Evolutionary conservation across 306 rosid genomes (phyloP).

Genomic region (Phaseolus lunatus): DNA sequence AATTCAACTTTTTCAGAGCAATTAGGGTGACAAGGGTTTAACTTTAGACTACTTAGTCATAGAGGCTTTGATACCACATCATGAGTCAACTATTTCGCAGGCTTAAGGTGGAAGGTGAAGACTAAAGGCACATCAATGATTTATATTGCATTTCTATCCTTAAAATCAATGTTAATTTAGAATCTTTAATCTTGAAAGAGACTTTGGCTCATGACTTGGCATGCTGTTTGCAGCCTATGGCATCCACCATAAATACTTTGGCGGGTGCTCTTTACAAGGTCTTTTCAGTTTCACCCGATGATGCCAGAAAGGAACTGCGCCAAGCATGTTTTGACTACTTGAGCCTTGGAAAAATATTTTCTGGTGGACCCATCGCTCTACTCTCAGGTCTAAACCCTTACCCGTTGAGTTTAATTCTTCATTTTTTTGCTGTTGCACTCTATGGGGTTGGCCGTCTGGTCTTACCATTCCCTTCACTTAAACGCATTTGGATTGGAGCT

Average conservation of each 20-base stretch:
- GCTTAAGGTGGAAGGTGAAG: background rate
- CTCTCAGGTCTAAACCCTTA: conserved; percentile 70
- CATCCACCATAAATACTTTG: conserved; percentile 67
- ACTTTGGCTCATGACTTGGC: conserved; percentile 24
- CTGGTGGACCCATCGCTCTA: conserved; percentile 62
- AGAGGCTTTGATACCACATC: background rate
- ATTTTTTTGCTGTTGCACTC: conserved; percentile 71
- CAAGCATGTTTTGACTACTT: conserved; percentile 68
- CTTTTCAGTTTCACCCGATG: conserved; percentile 56
- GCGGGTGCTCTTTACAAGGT: conserved; percentile 68
- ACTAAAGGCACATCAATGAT: background rate
- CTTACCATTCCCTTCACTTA: conserved; percentile 68
- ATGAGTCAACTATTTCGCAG: background rate
- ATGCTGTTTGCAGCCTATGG: conserved; percentile 57
- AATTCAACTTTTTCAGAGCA: background rate
- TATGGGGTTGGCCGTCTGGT: conserved; percentile 73
- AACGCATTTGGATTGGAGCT: conserved; percentile 64
- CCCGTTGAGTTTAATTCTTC: conserved; percentile 67
- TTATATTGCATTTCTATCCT: background rate
- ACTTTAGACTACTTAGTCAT: background rate
- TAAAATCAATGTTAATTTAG: background rate
- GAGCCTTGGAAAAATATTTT: conserved; percentile 58
- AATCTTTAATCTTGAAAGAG: background rate
- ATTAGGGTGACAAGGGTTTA: background rate
- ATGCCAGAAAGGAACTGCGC: conserved; percentile 59